Evolutionary conservation across 495 filamentous ascomycete species (phyloP).

Genomic region (Trypethelium eluteriae): DNA sequence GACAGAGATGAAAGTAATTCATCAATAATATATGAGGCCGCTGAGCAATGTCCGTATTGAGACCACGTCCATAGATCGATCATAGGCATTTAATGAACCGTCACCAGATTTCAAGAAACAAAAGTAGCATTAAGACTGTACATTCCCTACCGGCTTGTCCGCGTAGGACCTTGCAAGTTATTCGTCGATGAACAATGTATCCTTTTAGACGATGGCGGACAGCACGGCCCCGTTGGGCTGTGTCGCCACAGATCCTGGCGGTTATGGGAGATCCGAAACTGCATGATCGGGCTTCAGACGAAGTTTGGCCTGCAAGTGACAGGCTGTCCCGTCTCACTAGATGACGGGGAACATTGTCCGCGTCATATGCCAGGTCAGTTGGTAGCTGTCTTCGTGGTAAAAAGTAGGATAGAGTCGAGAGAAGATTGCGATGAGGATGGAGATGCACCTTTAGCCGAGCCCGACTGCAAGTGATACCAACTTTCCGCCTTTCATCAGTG

Average conservation of each 20-base stretch:
- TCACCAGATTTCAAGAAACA: no score
- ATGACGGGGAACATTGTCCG: background rate
- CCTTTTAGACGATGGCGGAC: background rate
- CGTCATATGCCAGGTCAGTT: background rate
- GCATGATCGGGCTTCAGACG: background rate
- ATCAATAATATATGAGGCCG: no score
- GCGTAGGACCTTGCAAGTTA: no score
- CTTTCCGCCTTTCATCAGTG: background rate
- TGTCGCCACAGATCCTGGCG: slow-evolving; percentile 1
- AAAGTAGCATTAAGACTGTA: no score
- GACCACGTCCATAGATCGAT: no score
- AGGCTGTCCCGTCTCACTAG: background rate
- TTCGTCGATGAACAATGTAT: background rate
- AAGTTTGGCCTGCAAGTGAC: slow-evolving; percentile 7
- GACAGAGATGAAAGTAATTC: no score
- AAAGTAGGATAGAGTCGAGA: no score
- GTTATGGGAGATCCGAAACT: background rate
- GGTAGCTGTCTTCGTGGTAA: background rate
- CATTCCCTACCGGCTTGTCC: no score
- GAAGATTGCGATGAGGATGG: background rate
- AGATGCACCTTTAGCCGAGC: background rate
- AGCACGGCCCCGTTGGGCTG: background rate
- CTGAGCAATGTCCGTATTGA: no score
- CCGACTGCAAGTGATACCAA: no score
- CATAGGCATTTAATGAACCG: no score